Conservation (phyloP, 2,329 filamentous ascomycete genomes). For the Neoscytalidium dimidiatum region DNA sequence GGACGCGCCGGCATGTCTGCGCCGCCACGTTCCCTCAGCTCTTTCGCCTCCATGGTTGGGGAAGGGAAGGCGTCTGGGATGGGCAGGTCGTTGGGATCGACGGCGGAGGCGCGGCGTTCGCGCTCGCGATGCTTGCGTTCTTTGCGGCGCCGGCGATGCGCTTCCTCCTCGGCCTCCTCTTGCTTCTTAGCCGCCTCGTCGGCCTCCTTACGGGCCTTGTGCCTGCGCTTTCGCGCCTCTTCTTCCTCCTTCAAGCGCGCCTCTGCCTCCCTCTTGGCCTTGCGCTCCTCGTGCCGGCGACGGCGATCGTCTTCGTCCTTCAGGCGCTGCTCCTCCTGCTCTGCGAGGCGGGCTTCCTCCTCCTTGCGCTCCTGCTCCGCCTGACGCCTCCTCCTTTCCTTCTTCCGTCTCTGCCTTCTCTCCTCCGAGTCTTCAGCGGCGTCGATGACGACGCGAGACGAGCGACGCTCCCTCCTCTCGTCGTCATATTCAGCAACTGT, state of each 20-base stretch:
- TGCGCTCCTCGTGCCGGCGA: background rate
- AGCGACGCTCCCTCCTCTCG: background rate
- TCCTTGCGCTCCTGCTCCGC: background rate
- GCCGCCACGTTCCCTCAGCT: background rate
- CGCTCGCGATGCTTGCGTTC: background rate
- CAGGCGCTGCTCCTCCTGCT: slow-evolving; percentile 30
- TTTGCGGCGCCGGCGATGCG: background rate
- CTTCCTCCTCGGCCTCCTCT: background rate
- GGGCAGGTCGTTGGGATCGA: background rate
- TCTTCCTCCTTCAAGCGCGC: background rate
- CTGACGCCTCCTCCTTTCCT: background rate
- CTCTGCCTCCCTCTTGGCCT: background rate
- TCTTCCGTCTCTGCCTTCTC: background rate
- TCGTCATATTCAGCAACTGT: background rate
- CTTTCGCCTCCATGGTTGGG: slow-evolving; percentile 7
- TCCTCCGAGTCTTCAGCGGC: background rate
- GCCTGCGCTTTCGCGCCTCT: background rate
- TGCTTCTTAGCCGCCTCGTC: background rate
- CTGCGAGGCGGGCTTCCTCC: background rate
- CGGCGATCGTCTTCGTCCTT: slow-evolving; percentile 4
- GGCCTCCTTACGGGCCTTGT: background rate
- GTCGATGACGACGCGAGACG: background rate
- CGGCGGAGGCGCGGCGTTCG: background rate
- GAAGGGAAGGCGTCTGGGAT: background rate
- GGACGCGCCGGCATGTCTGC: background rate